Conservation (phyloP, 2,329 filamentous ascomycete genomes). For the Aspergillus melleus region DNA sequence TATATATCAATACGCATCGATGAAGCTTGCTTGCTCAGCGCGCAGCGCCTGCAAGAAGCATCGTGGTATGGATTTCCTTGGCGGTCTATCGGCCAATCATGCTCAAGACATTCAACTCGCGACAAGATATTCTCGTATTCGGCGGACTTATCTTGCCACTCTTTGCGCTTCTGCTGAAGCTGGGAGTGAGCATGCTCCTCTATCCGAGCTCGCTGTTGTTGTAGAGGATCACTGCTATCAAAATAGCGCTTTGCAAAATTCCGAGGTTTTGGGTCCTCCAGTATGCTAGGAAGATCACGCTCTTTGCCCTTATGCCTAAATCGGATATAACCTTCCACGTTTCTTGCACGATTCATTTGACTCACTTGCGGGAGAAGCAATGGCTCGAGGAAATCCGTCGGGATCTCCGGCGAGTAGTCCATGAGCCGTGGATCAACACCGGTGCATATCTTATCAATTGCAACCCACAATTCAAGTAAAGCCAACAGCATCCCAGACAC, state of each 20-base stretch:
- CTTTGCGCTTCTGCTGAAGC: conserved; percentile 1
- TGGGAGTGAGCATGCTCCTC: neutral
- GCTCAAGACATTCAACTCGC: conserved; percentile 1
- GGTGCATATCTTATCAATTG: conserved; percentile 50
- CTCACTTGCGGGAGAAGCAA: conserved; percentile 46
- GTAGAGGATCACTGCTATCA: conserved; percentile 39
- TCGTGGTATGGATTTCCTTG: neutral
- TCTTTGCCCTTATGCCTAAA: conserved; percentile 23
- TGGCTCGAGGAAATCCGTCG: conserved; percentile 38
- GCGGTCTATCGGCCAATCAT: neutral
- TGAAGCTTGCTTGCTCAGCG: conserved; percentile 25
- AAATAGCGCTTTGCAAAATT: conserved; percentile 52
- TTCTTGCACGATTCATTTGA: conserved; percentile 12
- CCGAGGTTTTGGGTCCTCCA: conserved; percentile 26
- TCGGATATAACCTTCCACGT: conserved; percentile 14
- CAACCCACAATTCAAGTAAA: conserved; percentile 57
- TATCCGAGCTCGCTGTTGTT: conserved; percentile 25
- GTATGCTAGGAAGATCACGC: conserved; percentile 44
- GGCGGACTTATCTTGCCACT: conserved; percentile 2
- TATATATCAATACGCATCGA: conserved; percentile 47
- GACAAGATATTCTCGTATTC: conserved; percentile 7
- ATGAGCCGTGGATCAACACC: conserved; percentile 40
- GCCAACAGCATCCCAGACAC: conserved; percentile 57
- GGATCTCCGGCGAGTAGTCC: conserved; percentile 50
- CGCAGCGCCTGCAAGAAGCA: conserved; percentile 38